These are phyloP conservation scores for Phalaenopsis equestris DNA, from an alignment of 106 monocot genomes.

Conservation along the genomic window DNA sequence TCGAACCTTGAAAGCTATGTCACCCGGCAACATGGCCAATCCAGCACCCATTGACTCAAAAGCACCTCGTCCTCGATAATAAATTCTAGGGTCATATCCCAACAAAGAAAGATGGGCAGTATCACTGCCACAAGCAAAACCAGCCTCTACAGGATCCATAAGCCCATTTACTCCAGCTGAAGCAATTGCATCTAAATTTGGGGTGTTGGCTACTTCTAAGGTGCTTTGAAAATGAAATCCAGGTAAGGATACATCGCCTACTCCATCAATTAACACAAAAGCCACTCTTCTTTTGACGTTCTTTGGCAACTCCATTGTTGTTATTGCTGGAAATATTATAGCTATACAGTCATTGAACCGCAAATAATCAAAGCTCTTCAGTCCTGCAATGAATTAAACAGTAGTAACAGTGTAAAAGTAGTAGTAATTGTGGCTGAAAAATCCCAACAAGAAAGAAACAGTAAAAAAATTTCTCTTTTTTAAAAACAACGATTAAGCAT, in stretches of 20 bases:
- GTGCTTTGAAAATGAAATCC: conserved; percentile 47
- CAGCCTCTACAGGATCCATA: conserved; percentile 96
- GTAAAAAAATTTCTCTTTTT: background rate
- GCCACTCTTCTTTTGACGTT: conserved; percentile 57
- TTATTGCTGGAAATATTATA: background rate
- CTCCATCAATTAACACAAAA: conserved; percentile 76
- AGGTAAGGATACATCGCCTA: conserved; percentile 85
- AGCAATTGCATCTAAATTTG: conserved; percentile 79
- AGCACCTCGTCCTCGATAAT: conserved; percentile 88
- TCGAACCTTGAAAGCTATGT: conserved; percentile 95
- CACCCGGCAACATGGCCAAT: conserved; percentile 91
- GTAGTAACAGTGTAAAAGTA: background rate
- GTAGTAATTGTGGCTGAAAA: background rate
- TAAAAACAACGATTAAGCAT: background rate
- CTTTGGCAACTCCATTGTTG: conserved; percentile 25
- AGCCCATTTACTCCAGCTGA: conserved; percentile 81
- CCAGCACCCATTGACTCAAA: conserved; percentile 99
- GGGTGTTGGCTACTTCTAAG: conserved; percentile 57
- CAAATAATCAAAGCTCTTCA: background rate
- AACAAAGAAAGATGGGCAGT: conserved; percentile 90
- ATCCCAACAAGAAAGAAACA: background rate
- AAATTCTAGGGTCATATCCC: conserved; percentile 87
- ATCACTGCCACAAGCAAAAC: conserved; percentile 90
- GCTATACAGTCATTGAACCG: background rate
- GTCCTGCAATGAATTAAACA: background rate